Percentiles rank a stretch among this genome's conserved stretches.
Conservation (phyloP, 2,329 filamentous ascomycete species). For the Diaporthe citrichinensis region DNA sequence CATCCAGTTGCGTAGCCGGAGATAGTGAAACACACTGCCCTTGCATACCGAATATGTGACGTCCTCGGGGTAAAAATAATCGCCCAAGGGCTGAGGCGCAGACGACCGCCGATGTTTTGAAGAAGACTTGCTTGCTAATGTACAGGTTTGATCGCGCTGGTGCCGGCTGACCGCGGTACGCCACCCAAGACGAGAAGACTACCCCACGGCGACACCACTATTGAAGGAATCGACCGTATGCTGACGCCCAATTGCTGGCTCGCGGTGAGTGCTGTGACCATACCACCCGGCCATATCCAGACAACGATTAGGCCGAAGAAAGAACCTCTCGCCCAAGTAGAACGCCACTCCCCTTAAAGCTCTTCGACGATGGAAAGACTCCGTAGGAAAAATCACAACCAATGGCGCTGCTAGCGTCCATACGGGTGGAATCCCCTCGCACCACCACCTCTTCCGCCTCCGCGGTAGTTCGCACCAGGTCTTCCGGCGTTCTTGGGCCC, state of each 20-base stretch:
- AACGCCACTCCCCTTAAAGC: not conserved
- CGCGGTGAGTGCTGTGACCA: not conserved
- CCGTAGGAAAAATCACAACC: not conserved
- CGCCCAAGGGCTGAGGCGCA: not conserved
- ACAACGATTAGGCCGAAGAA: not conserved
- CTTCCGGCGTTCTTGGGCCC: constrained; percentile 96
- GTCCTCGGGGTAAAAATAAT: not conserved
- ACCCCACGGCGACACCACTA: too few species aligned
- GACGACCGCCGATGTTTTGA: not conserved
- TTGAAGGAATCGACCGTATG: not conserved
- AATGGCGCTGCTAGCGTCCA: constrained; percentile 42
- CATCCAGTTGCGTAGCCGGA: not conserved
- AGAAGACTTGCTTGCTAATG: constrained; percentile 25
- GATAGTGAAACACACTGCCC: not conserved
- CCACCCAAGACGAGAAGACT: not conserved
- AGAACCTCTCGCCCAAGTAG: not conserved
- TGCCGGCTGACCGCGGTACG: not conserved
- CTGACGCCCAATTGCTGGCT: not conserved
- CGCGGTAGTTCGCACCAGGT: constrained; percentile 93
- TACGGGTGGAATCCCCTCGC: constrained; percentile 87
- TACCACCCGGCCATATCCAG: not conserved
- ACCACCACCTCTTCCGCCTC: constrained; percentile 84
- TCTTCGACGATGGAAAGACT: constrained; percentile 8
- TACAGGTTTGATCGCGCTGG: constrained; percentile 2
- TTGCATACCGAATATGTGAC: not conserved